phyloP scores from a whole-genome alignment of 2,329 filamentous ascomycete genomes.

The Aspergillus unguis region DNA sequence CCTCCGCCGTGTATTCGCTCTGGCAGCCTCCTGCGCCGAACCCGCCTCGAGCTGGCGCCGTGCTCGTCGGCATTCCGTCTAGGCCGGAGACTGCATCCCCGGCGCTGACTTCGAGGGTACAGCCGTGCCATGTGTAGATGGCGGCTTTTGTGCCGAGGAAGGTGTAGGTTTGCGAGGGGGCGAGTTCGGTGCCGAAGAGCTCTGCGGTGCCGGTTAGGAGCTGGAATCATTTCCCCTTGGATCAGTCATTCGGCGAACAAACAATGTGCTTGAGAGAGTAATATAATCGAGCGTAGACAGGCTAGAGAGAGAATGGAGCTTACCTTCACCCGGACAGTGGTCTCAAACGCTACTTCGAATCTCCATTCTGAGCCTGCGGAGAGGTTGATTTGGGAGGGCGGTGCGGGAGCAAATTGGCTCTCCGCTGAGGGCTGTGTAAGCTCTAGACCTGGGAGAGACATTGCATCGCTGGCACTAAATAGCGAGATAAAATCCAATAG shows the following conservation, averaged over 20 bases:
- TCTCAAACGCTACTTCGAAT: constrained; percentile 64
- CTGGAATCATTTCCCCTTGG: constrained; percentile 35
- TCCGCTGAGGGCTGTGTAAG: constrained; percentile 61
- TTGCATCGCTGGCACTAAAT: constrained; percentile 34
- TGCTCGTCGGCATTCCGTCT: constrained; percentile 28
- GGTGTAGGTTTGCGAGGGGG: constrained; percentile 71
- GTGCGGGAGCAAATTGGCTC: constrained; percentile 34
- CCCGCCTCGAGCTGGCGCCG: constrained; percentile 25
- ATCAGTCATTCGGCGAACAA: constrained; percentile 6
- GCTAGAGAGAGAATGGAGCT: constrained; percentile 4
- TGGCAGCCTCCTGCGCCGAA: constrained; percentile 58
- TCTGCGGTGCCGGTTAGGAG: constrained; percentile 81
- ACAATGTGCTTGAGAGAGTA: neutral
- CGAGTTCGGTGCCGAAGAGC: constrained; percentile 91
- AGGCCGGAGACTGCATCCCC: constrained; percentile 46
- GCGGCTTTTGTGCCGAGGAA: constrained; percentile 81
- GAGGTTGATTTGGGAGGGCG: constrained; percentile 52
- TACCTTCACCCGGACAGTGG: constrained; percentile 54
- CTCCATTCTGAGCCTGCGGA: constrained; percentile 71
- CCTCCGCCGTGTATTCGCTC: constrained; percentile 68
- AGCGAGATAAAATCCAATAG: neutral
- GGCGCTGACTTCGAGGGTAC: constrained; percentile 73
- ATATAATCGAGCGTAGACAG: neutral
- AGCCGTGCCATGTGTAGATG: constrained; percentile 90
- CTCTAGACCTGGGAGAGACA: constrained; percentile 73